phyloP scores from a whole-genome alignment of 305 asterid species.

The Fraxinus albicans region DNA sequence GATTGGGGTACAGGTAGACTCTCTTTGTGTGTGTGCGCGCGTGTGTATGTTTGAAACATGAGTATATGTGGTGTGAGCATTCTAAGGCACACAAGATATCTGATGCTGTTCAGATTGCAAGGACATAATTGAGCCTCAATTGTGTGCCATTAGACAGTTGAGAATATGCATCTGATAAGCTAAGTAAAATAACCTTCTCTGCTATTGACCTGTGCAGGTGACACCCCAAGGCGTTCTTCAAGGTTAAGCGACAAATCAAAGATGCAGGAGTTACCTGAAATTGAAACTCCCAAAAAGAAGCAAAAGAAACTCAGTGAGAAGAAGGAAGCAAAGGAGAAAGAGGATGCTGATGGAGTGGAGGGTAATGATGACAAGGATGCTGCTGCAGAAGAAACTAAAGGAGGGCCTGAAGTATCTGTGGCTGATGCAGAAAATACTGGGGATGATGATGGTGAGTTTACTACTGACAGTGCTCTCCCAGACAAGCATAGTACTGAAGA shows the following conservation, averaged over 20 bases:
- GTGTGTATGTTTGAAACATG: background rate
- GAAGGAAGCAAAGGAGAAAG: conserved; percentile 35
- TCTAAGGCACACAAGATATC: background rate
- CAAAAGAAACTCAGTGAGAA: conserved; percentile 37
- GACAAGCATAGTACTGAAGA: conserved; percentile 21
- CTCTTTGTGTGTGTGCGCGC: background rate
- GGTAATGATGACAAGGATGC: conserved; percentile 29
- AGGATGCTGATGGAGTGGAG: conserved; percentile 15
- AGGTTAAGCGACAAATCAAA: conserved; percentile 55
- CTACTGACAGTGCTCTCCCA: conserved; percentile 18
- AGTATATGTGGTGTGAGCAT: background rate
- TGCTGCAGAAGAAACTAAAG: conserved; percentile 36
- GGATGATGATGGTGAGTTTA: conserved; percentile 16
- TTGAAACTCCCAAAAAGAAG: conserved; percentile 47
- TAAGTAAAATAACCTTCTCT: conserved; percentile 10
- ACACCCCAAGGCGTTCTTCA: conserved; percentile 65
- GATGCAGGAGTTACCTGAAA: conserved; percentile 39
- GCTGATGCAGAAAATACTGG: conserved; percentile 28
- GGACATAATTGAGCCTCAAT: background rate
- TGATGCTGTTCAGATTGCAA: conserved; percentile 5
- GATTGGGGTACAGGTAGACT: conserved; percentile 57
- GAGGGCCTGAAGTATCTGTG: conserved; percentile 23
- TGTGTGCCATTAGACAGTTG: background rate
- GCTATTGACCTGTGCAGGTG: conserved; percentile 37
- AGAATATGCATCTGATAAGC: conserved; percentile 3